Conservation (phyloP, 305 asterid species). For the Fraxinus paxiana region DNA sequence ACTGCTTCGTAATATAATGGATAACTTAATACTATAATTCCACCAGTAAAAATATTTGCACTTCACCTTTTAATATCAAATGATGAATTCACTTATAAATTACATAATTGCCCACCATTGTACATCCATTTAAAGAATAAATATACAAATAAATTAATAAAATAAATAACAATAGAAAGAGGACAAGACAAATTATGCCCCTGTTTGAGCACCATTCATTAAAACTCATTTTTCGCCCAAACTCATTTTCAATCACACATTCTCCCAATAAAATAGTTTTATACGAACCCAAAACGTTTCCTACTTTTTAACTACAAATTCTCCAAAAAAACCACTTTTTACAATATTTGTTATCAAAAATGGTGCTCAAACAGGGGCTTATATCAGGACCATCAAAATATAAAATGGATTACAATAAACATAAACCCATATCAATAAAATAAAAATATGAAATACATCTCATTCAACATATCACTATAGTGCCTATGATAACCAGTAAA, state of each 20-base stretch:
- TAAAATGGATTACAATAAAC: conserved; percentile 12
- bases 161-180: neutral
- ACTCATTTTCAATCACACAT: too few relatives aligned
- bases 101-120: neutral
- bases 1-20: neutral
- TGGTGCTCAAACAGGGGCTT: neutral
- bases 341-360: too few relatives aligned
- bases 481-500: conserved; percentile 1
- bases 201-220: too few relatives aligned
- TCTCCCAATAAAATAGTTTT: too few relatives aligned
- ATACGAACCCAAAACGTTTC: too few relatives aligned
- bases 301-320: too few relatives aligned
- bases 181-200: neutral
- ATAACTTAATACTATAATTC: neutral
- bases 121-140: neutral
- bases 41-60: neutral
- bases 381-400: neutral
- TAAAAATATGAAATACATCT: conserved; percentile 3
- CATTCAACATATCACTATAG: conserved; percentile 9
- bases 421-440: neutral
- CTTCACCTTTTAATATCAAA: neutral
- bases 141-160: neutral
- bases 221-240: too few relatives aligned
- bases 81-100: neutral
- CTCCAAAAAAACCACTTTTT: too few relatives aligned